phyloP scores from a whole-genome alignment of 768 basidiomycete species.

The Mycena capillaripes region DNA sequence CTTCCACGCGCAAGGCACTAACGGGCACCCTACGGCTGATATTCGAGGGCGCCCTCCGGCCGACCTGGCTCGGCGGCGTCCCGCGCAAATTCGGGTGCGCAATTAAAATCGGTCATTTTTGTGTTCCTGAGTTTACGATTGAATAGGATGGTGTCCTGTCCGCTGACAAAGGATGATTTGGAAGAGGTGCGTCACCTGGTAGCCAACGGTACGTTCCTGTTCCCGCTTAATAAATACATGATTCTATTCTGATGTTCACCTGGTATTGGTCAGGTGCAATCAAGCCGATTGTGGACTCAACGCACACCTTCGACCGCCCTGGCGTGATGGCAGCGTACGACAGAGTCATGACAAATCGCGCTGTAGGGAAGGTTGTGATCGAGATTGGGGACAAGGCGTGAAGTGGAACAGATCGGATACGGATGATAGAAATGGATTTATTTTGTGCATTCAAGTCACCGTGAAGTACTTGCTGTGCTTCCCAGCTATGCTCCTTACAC shows the following conservation, averaged over 20 bases:
- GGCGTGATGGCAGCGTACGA: conserved; percentile 75
- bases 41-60: conserved; percentile 51
- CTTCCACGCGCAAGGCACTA: conserved; percentile 48
- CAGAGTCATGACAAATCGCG: conserved; percentile 65
- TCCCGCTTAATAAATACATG: no score
- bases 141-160: neutral
- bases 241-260: neutral
- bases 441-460: no score
- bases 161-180: conserved; percentile 49
- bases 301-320: conserved; percentile 59
- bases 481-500: no score
- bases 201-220: conserved; percentile 53
- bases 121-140: conserved; percentile 33
- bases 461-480: no score
- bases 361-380: conserved; percentile 78
- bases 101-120: neutral
- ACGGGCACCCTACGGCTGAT: conserved; percentile 48
- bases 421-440: no score
- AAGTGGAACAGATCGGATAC: no score
- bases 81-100: conserved; percentile 56
- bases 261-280: conserved; percentile 67
- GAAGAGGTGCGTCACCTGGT: conserved; percentile 52
- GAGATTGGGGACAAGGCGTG: conserved; percentile 53
- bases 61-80: conserved; percentile 67
- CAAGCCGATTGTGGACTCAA: conserved; percentile 71